Base-by-base conservation (phyloP, 2,329 filamentous ascomycete species). In the Diaporthe caulivora region DNA sequence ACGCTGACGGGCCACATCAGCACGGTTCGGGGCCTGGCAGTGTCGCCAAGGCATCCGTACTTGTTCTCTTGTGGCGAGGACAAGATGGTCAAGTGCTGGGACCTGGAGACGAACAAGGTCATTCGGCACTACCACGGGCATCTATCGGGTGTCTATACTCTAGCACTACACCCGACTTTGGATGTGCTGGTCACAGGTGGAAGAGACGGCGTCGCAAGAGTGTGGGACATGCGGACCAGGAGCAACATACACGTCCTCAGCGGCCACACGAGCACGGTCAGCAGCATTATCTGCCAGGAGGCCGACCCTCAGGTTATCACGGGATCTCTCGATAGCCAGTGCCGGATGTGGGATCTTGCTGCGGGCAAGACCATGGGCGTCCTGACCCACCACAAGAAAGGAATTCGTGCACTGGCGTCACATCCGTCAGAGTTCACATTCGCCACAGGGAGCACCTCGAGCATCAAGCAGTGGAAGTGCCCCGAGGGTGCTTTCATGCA, bases 1-100 rank as follows among this genome's bases (percentile, higher is more conserved):
- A 98, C 96, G 0, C 85, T 98, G 75, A 98, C 96, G 1, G 96
- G 96, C 47, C 96, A 98, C 83, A 98, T 98, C 79, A 97, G 94
- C 64, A 97, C 95, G 6, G 95, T 98, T 0, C 92, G 95, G 70
- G 97, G 97, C 2, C 88, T 99, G 62, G 97, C 96, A 0, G 94
- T 99, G 10, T 98, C 95, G 26, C 94, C 95, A 21, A 88, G 97
- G 60, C 97, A 99, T 84, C 97, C 97, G 0, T 99, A 99, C 81
- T 89, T 99, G 13, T 99, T 99, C 84, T 98, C 95, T 15, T 99
- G 97, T 80, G 97, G 95, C 73, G 97, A 99, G 84, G 97, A 99
- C 83, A 99, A 99, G 87, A 98, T 98, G 95, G 97, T 99, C 76
- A 99, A 99, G 84, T 99, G 97, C 85, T 99, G 97, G 97, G 97